Conservation (phyloP, 2,329 filamentous ascomycete species). For the Beauveria sp. region DNA sequence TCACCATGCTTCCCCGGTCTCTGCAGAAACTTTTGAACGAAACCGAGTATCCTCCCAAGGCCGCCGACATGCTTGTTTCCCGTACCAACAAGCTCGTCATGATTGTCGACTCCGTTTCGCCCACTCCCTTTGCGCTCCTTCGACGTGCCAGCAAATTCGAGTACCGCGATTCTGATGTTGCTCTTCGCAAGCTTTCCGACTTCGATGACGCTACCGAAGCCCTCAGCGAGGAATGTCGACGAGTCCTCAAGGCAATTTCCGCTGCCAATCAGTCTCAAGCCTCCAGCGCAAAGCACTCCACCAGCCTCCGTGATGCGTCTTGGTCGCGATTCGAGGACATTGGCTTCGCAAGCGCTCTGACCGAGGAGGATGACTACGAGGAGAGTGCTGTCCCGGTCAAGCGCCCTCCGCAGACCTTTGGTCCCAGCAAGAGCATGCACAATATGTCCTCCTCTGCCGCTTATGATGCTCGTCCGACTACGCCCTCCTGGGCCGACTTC, state of each 20-base stretch:
- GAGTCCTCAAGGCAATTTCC: slow-evolving; percentile 83
- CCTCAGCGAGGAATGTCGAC: slow-evolving; percentile 85
- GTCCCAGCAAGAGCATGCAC: slow-evolving; percentile 5
- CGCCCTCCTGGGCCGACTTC: slow-evolving; percentile 97
- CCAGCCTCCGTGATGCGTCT: slow-evolving; percentile 71
- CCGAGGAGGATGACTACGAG: slow-evolving; percentile 63
- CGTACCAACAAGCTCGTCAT: slow-evolving; percentile 86
- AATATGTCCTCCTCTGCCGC: slow-evolving; percentile 54
- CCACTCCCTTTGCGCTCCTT: slow-evolving; percentile 84
- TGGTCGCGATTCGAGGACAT: slow-evolving; percentile 97
- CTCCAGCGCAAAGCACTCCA: slow-evolving; percentile 62
- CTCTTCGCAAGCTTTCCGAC: slow-evolving; percentile 77
- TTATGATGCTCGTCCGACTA: slow-evolving; percentile 75
- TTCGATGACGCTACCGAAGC: slow-evolving; percentile 85
- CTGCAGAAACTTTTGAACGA: slow-evolving; percentile 85
- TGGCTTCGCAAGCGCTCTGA: slow-evolving; percentile 71
- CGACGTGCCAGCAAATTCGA: slow-evolving; percentile 91
- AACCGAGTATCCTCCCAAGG: slow-evolving; percentile 86
- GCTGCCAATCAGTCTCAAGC: slow-evolving; percentile 78
- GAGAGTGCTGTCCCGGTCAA: slow-evolving; percentile 36
- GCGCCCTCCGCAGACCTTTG: slow-evolving; percentile 23
- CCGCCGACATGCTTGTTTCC: slow-evolving; percentile 67
- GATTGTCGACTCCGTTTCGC: slow-evolving; percentile 92
- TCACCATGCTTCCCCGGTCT: slow-evolving; percentile 80
- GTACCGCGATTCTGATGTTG: slow-evolving; percentile 80